Evolutionary conservation across 2,329 filamentous ascomycete genomes (phyloP), one percentile per base, ranked within the genome.

Genomic region (Coccinonectria pachysandricola): DNA sequence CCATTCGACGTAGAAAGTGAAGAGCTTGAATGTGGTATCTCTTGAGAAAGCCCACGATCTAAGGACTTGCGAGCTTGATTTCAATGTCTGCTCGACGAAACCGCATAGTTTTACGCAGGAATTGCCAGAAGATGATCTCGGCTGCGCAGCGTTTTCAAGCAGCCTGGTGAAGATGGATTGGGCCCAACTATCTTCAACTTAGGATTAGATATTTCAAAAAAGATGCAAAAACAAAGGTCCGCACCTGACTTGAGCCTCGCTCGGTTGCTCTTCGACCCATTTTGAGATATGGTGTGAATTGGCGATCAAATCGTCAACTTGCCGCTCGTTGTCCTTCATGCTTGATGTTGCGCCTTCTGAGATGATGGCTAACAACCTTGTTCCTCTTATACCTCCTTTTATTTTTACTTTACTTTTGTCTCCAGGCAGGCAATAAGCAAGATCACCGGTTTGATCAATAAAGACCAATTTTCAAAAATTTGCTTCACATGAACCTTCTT

Each of bases 1-100:
- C 71, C 73, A 78, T 41, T 77, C 72, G 26, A 78, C 57, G 44
- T 73, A 79, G 42, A 75, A 77, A 28, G 67, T 56, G 51, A 77
- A 75, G 13, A 79, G 52, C 27, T 56, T 54, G 26, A 64, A 38
- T 12, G 58, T 62, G 4, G 67, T 63, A 15, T 54, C 44, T 34
- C 59, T 49, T 8, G 62, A 64, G 34, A 71, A 75, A 2, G 67
- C 66, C 59, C 71, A 71, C 7, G 43, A 36, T 23, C 47, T 54
- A 16, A 76, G 43, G 4, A 39, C 30, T 14, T 51, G 34, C 7
- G 62, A 59, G 9, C 44, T 37, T 3, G 72, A 71, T 37, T 62
- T 69, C 36, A 61, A 64, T 27, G 68, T 68, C 33, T 71, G 65
- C 42, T 76, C 71, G 32, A 77, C 62, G 36, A 77, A 75, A 16